Conservation (phyloP, 768 basidiomycete species). For the Boletales sp. region DNA sequence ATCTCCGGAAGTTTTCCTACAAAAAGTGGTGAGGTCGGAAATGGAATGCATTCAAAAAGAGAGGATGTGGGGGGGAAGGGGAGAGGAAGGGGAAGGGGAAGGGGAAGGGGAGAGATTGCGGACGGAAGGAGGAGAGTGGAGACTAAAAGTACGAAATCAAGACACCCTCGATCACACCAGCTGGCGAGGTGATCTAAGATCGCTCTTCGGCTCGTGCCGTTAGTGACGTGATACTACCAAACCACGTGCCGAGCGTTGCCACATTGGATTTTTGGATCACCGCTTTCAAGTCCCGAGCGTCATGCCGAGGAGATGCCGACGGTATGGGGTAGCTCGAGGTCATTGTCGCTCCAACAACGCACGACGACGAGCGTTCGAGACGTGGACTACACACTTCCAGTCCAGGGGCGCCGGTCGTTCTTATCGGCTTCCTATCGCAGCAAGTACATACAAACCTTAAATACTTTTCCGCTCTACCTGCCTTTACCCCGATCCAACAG, state of each 20-base stretch:
- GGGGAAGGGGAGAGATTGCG: conserved; percentile 11
- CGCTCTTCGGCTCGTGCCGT: conserved; percentile 21
- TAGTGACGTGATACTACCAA: conserved; percentile 9
- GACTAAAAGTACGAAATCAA: conserved; percentile 20
- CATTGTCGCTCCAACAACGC: background rate
- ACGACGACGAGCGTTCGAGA: background rate
- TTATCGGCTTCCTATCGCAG: conserved; percentile 26
- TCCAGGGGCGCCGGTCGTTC: too few relatives aligned
- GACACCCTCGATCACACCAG: conserved; percentile 11
- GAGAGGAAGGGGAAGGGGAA: background rate
- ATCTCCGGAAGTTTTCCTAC: conserved; percentile 78
- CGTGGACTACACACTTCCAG: too few relatives aligned
- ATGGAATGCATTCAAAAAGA: conserved; percentile 62
- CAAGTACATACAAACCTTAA: conserved; percentile 17
- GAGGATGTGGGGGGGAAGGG: background rate
- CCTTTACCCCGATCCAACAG: conserved; percentile 5
- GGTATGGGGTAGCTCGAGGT: background rate
- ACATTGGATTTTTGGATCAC: conserved; percentile 6
- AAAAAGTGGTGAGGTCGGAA: conserved; percentile 85
- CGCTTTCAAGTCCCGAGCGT: conserved; percentile 1
- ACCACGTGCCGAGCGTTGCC: conserved; percentile 16
- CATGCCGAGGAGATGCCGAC: conserved; percentile 13
- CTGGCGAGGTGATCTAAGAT: conserved; percentile 26
- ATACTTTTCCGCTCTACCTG: conserved; percentile 23
- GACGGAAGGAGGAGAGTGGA: conserved; percentile 7